phyloP scores from a whole-genome alignment of 352 stramenopile species.

The Pelagophyceae sp. region DNA sequence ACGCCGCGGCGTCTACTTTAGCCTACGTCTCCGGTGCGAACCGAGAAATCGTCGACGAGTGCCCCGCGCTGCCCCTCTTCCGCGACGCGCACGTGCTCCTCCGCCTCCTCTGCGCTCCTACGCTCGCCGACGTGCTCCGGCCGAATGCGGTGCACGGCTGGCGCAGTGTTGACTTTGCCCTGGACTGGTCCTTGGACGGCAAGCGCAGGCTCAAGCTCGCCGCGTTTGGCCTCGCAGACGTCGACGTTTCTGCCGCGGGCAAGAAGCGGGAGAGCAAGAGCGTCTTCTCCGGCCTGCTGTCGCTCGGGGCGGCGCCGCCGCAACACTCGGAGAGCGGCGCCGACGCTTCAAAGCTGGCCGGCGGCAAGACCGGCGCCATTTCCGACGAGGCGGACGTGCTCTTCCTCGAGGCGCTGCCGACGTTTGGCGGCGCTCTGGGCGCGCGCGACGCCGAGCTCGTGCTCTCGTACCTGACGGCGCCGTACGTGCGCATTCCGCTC shows the following conservation, averaged over 20 bases:
- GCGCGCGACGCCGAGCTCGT: slow-evolving; percentile 92
- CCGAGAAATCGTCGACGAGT: neutral
- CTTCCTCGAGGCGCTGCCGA: slow-evolving; percentile 64
- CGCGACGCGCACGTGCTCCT: slow-evolving; percentile 6
- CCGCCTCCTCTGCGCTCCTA: neutral
- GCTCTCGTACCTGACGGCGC: slow-evolving; percentile 95
- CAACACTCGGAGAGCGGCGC: neutral
- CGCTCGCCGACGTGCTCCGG: neutral
- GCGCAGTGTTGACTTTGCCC: neutral
- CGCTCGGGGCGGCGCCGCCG: neutral
- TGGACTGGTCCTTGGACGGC: neutral
- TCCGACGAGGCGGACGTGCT: slow-evolving; percentile 6
- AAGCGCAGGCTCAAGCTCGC: neutral
- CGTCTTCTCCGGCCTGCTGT: neutral
- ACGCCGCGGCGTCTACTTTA: neutral
- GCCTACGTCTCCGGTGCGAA: neutral
- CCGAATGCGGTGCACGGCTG: neutral
- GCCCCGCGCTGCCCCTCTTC: neutral
- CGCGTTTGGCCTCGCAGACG: neutral
- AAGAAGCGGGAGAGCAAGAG: neutral
- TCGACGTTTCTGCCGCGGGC: neutral
- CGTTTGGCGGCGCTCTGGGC: slow-evolving; percentile 88
- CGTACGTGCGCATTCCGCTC: slow-evolving; percentile 94
- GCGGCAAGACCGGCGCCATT: neutral
- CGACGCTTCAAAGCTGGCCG: neutral